These are phyloP conservation scores for Osmozyma mogii DNA, from an alignment of 805 yeast species.

Conservation along the genomic window DNA sequence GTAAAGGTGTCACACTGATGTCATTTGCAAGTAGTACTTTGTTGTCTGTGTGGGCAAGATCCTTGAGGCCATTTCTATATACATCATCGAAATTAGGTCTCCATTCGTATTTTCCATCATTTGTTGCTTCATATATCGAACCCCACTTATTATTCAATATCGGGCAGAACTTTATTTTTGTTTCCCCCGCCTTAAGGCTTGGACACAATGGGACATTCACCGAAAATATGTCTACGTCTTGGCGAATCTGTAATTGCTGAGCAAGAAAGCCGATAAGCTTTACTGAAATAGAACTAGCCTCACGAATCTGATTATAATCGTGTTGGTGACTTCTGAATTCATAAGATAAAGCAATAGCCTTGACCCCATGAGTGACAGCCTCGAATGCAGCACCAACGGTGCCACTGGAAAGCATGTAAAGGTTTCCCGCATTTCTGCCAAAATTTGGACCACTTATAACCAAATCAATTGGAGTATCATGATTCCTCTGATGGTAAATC, in stretches of 20 bases:
- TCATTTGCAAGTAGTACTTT: constrained; percentile 58
- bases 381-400: constrained; percentile 98
- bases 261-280: constrained; percentile 53
- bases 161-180: constrained; percentile 69
- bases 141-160: constrained; percentile 77
- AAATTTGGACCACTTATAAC: constrained; percentile 94
- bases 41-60: constrained; percentile 53
- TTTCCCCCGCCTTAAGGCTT: constrained; percentile 41
- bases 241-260: constrained; percentile 44
- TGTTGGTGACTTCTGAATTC: constrained; percentile 59
- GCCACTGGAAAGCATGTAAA: constrained; percentile 86
- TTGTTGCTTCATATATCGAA: constrained; percentile 41
- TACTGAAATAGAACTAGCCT: constrained; percentile 65
- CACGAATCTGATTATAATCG: constrained; percentile 40
- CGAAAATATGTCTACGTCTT: constrained; percentile 62
- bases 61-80: constrained; percentile 40
- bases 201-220: constrained; percentile 74
- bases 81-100: constrained; percentile 70
- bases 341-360: constrained; percentile 75
- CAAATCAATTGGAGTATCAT: constrained; percentile 62
- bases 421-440: constrained; percentile 86
- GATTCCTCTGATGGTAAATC: constrained; percentile 46
- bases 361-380: constrained; percentile 65
- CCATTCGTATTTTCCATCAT: constrained; percentile 55
- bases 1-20: constrained; percentile 47